These are phyloP conservation scores for Kazachstania martiniae DNA, from an alignment of 805 yeast genomes.

Conservation along the genomic window DNA sequence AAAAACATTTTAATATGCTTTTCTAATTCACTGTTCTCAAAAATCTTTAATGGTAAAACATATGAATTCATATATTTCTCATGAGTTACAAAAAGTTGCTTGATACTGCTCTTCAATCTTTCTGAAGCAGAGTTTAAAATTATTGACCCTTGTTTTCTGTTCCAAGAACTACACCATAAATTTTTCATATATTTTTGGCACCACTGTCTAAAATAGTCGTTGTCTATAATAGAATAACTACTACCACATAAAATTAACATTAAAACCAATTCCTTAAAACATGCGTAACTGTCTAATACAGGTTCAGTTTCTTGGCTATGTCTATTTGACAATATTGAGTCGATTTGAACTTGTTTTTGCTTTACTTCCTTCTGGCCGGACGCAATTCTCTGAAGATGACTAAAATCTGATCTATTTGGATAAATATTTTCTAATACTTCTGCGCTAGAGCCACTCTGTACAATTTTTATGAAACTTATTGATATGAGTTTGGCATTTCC, in stretches of 20 bases:
- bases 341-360: neutral
- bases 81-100: neutral
- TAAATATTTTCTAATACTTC: neutral
- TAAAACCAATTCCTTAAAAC: neutral
- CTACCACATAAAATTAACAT: neutral
- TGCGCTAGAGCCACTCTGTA: neutral
- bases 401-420: neutral
- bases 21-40: neutral
- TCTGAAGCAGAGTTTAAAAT: neutral
- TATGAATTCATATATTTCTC: neutral
- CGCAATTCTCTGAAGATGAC: neutral
- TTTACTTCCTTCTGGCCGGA: neutral
- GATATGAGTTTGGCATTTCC: neutral
- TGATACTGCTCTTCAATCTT: neutral
- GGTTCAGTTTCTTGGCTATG: neutral
- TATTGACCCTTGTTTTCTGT: neutral
- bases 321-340: neutral
- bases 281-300: neutral
- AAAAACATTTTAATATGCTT: neutral
- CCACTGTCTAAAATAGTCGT: neutral
- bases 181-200: neutral
- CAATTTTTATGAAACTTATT: neutral
- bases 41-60: neutral
- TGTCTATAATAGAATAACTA: neutral
- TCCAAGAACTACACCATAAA: neutral